Base-by-base conservation (phyloP, 1,139 yeast species). In the Geotrichum bryndzae region DNA sequence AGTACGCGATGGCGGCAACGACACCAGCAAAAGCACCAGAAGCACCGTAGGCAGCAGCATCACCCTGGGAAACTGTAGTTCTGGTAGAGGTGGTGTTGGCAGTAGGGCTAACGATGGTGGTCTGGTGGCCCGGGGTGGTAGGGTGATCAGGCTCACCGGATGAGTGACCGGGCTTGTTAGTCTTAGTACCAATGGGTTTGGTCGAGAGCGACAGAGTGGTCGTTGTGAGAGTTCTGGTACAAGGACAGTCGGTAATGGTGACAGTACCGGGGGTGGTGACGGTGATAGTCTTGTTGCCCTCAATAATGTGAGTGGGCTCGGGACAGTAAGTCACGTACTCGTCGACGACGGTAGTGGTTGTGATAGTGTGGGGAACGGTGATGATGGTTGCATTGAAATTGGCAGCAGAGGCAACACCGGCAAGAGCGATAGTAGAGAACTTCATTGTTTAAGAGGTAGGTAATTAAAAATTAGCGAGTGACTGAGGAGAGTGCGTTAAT, bases 11-110 rank as follows among this genome's bases (percentile, higher is more conserved):
- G 59, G 69, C 70, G 67, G 76, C 75, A 61, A 74, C 69, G 62
- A 69, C 76, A 63, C 74, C 77, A 60, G 74, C 76, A 51, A 72
- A 68, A 59, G 73, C 75, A 68, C 72, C 76, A 59, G 74, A 67
- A 50, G 67, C 68, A 57, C 65, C 69, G 62, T 66, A 71, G 66
- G 65, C 64, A 65, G 66, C 68, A 59, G 69, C 73, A 54, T 73
- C 75, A 35, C 57, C 56, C 35, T 54, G 41, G 41, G 52, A 31
- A 52, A 35, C 50, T 18, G 41, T 35, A 35, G 41, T 7, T 3
- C 50, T 54, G 51, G 23, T 27, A n/a, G 35, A 22, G 6, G 52
- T 38, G 25, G 18, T 50, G 54, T 53, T 35, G 46, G 59, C 23
- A 54, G 22, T 23, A 48, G 61, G 35, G 41, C 15, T 33, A 45